Percentiles rank a stretch among this genome's conserved stretches.
Evolutionary conservation across 345 rosid species (phyloP).

Genomic region (Pugionium cornutum): DNA sequence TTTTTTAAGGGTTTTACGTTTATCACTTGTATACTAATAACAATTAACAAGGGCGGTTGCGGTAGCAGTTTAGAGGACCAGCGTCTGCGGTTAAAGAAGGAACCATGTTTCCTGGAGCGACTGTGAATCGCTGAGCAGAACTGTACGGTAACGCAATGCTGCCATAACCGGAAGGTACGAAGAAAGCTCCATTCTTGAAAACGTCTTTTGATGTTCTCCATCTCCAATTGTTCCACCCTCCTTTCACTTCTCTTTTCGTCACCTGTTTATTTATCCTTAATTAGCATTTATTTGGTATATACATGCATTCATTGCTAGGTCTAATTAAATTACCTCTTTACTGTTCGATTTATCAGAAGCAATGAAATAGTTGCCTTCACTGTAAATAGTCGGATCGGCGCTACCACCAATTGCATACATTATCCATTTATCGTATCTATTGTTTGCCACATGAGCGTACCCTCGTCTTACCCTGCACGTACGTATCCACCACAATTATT

Average conservation of each 20-base stretch:
- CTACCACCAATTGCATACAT: constrained; percentile 98
- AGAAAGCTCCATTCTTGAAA: constrained; percentile 80
- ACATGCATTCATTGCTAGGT: too few relatives aligned
- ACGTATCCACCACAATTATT: constrained; percentile 6
- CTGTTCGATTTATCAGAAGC: constrained; percentile 53
- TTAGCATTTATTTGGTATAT: too few relatives aligned
- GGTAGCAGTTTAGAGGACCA: constrained; percentile 59
- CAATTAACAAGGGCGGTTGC: constrained; percentile 51
- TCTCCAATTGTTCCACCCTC: constrained; percentile 69
- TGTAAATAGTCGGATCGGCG: constrained; percentile 83
- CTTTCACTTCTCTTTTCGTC: constrained; percentile 68
- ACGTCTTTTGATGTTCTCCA: constrained; percentile 84
- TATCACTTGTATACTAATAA: constrained; percentile 24
- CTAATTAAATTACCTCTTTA: constrained; percentile 55
- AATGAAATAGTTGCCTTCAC: constrained; percentile 84
- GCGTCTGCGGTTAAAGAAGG: constrained; percentile 72
- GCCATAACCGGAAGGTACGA: constrained; percentile 84
- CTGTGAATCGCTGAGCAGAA: constrained; percentile 52
- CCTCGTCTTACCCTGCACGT: constrained; percentile 64
- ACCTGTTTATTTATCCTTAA: constrained; percentile 46
- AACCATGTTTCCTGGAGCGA: constrained; percentile 57
- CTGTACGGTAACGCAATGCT: constrained; percentile 56
- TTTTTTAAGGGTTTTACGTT: background rate
- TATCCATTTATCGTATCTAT: constrained; percentile 81
- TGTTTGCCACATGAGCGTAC: constrained; percentile 92